These are phyloP conservation scores for Xylaria intraflava DNA, from an alignment of 495 filamentous ascomycete genomes.

Conservation along the genomic window DNA sequence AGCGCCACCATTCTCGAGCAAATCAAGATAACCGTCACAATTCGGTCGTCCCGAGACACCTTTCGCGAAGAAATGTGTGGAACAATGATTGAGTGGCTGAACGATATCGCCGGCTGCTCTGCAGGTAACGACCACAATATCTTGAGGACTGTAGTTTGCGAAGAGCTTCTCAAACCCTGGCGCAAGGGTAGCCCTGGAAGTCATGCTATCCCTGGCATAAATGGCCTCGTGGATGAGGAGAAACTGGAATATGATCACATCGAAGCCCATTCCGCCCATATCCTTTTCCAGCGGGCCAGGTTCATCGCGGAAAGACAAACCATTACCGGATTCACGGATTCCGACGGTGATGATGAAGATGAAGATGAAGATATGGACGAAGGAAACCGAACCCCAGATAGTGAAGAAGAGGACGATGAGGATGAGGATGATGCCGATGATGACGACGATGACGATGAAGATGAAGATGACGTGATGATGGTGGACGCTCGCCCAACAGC, in stretches of 20 bases:
- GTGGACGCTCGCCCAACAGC: slow-evolving; percentile 39
- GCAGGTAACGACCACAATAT: slow-evolving; percentile 75
- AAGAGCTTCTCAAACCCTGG: slow-evolving; percentile 86
- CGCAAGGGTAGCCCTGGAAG: slow-evolving; percentile 75
- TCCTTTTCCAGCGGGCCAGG: slow-evolving; percentile 21
- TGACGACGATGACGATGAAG: slow-evolving; percentile 42
- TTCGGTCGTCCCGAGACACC: slow-evolving; percentile 86
- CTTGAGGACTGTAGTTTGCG: slow-evolving; percentile 72
- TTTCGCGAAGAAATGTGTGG: slow-evolving; percentile 98
- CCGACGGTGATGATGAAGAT: slow-evolving; percentile 47
- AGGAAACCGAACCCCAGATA: slow-evolving; percentile 11
- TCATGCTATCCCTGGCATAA: slow-evolving; percentile 74
- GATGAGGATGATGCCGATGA: slow-evolving; percentile 41
- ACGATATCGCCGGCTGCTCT: slow-evolving; percentile 85
- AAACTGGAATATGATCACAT: slow-evolving; percentile 25
- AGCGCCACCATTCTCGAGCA: slow-evolving; percentile 83
- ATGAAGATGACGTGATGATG: slow-evolving; percentile 47
- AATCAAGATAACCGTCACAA: slow-evolving; percentile 93
- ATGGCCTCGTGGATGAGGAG: slow-evolving; percentile 87
- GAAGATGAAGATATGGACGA: slow-evolving; percentile 35
- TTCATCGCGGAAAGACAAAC: slow-evolving; percentile 16
- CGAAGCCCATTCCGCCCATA: slow-evolving; percentile 14
- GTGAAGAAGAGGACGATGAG: slow-evolving; percentile 41
- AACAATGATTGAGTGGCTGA: slow-evolving; percentile 94
- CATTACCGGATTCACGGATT: slow-evolving; percentile 22